These are phyloP conservation scores for Lecanosticta acicola DNA, from an alignment of 2,329 filamentous ascomycete genomes.

Conservation along the genomic window DNA sequence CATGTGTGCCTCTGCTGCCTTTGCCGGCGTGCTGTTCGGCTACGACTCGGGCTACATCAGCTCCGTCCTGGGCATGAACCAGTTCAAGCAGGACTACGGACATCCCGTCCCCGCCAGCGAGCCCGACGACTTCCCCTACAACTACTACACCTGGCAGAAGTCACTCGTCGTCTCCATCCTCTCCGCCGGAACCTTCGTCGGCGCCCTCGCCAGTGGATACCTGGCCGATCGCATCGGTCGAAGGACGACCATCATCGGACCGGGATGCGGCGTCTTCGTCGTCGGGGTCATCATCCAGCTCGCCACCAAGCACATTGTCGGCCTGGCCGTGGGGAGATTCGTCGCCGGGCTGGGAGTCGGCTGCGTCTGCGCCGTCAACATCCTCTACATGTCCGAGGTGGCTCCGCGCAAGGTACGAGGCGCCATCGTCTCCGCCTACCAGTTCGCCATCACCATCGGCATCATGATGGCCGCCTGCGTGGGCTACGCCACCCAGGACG, in stretches of 20 bases:
- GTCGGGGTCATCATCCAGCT: constrained; percentile 54
- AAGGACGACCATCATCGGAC: constrained; percentile 55
- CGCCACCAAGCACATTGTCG: constrained; percentile 53
- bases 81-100: constrained; percentile 40
- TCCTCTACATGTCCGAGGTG: constrained; percentile 41
- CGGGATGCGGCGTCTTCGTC: constrained; percentile 56
- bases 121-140: constrained; percentile 19
- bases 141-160: constrained; percentile 34
- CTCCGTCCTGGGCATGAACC: constrained; percentile 47
- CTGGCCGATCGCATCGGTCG: constrained; percentile 63
- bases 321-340: constrained; percentile 66
- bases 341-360: constrained; percentile 71
- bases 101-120: constrained; percentile 15
- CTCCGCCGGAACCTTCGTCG: constrained; percentile 72
- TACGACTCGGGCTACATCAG: constrained; percentile 55
- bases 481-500: constrained; percentile 63
- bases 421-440: constrained; percentile 72
- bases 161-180: constrained; percentile 69
- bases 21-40: constrained; percentile 57
- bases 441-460: constrained; percentile 78
- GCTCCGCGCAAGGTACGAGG: constrained; percentile 65
- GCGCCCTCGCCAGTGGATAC: constrained; percentile 54
- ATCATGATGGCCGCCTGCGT: constrained; percentile 69
- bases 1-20: constrained; percentile 56
- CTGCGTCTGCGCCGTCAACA: constrained; percentile 59